phyloP scores from a whole-genome alignment of 2,329 filamentous ascomycete genomes.

The Chrysoporthe puriensis region DNA sequence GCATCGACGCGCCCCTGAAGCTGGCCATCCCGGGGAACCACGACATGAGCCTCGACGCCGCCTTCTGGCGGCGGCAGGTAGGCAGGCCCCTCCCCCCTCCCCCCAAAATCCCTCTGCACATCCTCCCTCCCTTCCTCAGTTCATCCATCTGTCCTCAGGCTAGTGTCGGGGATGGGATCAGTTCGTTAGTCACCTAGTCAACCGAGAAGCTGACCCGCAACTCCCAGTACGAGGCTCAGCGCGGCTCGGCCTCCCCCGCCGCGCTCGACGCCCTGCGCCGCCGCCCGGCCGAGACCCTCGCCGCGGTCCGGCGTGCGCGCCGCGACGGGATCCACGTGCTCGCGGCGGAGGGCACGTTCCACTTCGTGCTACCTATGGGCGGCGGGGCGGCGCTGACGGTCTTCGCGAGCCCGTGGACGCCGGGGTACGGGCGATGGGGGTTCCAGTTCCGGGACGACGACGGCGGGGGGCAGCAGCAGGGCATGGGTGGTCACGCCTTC shows the following conservation, averaged over 20 bases:
- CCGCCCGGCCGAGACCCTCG: constrained; percentile 45
- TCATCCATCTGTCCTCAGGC: too few species aligned
- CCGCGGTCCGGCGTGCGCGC: constrained; percentile 30
- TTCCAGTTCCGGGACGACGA: constrained; percentile 17
- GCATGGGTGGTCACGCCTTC: constrained; percentile 16
- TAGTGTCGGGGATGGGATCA: too few species aligned
- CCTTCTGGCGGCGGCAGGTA: constrained; percentile 13
- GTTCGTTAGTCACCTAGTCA: too few species aligned
- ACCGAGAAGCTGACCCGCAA: too few species aligned
- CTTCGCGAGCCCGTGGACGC: constrained; percentile 26
- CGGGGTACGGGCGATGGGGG: constrained; percentile 24
- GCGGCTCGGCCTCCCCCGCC: background rate
- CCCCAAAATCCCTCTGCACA: too few species aligned
- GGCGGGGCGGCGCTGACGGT: constrained; percentile 23
- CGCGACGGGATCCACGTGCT: constrained; percentile 19
- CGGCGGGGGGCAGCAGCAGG: background rate
- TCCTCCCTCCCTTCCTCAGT: too few species aligned
- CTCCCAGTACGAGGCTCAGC: background rate
- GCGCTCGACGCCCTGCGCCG: constrained; percentile 2
- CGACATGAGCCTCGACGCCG: constrained; percentile 21
- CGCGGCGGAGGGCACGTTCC: constrained; percentile 23
- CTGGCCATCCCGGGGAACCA: constrained; percentile 27
- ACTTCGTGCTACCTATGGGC: constrained; percentile 16
- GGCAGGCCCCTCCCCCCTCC: background rate
- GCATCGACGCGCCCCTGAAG: constrained; percentile 25